Conservation (phyloP, 768 basidiomycete species). For the Russula vinacea region DNA sequence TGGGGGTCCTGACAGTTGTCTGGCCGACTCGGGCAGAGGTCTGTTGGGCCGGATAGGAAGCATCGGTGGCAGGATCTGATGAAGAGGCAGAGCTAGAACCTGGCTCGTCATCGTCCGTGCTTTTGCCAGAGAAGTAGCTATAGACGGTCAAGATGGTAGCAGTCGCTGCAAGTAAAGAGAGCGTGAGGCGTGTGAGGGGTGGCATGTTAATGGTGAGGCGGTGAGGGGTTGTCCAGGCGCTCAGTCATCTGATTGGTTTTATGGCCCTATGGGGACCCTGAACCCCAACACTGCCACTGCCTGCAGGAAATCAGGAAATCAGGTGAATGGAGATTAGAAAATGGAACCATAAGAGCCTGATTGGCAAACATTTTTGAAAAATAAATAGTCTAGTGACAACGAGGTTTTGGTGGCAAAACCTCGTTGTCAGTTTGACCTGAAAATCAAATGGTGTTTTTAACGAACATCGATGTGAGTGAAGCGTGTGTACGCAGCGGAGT, state of each 20-base stretch:
- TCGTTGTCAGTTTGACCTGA: too few relatives aligned
- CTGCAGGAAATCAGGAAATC: too few relatives aligned
- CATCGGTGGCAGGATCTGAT: background rate
- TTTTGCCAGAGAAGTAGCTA: background rate
- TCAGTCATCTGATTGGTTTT: background rate
- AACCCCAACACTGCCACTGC: too few relatives aligned
- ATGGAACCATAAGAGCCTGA: too few relatives aligned
- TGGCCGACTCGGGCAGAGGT: background rate
- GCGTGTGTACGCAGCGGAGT: too few relatives aligned
- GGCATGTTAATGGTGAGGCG: background rate
- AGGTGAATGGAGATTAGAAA: too few relatives aligned
- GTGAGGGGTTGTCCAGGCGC: background rate
- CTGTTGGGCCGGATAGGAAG: background rate
- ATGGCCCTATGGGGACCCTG: too few relatives aligned
- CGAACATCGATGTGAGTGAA: too few relatives aligned
- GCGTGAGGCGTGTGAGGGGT: background rate
- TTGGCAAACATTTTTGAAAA: too few relatives aligned
- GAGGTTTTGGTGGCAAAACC: too few relatives aligned
- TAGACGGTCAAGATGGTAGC: background rate
- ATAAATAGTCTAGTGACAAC: too few relatives aligned
- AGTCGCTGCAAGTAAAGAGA: background rate
- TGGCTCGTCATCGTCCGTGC: background rate
- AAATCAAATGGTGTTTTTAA: too few relatives aligned
- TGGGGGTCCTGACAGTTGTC: background rate
- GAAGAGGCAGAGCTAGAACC: background rate